Conservation (phyloP, 2,329 filamentous ascomycete species). For the Penicillium glabrum region DNA sequence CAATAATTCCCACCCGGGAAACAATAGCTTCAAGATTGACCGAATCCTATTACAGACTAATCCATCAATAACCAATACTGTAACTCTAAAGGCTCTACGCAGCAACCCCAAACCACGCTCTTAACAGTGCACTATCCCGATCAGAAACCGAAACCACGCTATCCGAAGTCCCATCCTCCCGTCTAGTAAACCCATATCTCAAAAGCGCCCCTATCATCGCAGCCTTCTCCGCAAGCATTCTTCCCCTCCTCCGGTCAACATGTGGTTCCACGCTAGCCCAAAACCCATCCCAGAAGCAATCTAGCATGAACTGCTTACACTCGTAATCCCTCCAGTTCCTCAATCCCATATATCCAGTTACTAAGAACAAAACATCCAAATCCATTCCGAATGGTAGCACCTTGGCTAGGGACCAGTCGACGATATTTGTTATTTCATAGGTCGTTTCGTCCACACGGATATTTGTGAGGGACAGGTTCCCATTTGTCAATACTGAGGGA, state of each 20-base stretch:
- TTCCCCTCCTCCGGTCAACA: neutral
- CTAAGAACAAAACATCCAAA: constrained; percentile 4
- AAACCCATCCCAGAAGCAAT: constrained; percentile 3
- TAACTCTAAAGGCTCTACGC: neutral
- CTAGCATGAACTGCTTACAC: neutral
- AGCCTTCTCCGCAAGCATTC: neutral
- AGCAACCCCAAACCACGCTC: neutral
- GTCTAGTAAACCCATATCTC: constrained; percentile 1
- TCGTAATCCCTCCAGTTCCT: neutral
- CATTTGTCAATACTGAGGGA: constrained; percentile 7
- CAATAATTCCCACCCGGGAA: neutral
- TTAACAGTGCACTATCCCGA: neutral
- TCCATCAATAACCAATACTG: neutral
- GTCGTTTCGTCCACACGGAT: constrained; percentile 5
- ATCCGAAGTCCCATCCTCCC: neutral
- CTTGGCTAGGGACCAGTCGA: constrained; percentile 11
- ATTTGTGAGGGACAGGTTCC: constrained; percentile 10
- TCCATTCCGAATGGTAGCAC: constrained; percentile 12
- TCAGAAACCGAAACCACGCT: neutral
- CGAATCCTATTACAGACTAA: neutral
- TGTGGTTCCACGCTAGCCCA: neutral
- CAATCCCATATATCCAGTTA: constrained; percentile 9
- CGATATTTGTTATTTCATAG: constrained; percentile 7
- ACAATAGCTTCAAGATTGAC: too few relatives aligned
- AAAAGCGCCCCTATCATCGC: constrained; percentile 2